Base-by-base conservation (phyloP, 805 yeast genomes). In the Barnettozyma wickerhamii region DNA sequence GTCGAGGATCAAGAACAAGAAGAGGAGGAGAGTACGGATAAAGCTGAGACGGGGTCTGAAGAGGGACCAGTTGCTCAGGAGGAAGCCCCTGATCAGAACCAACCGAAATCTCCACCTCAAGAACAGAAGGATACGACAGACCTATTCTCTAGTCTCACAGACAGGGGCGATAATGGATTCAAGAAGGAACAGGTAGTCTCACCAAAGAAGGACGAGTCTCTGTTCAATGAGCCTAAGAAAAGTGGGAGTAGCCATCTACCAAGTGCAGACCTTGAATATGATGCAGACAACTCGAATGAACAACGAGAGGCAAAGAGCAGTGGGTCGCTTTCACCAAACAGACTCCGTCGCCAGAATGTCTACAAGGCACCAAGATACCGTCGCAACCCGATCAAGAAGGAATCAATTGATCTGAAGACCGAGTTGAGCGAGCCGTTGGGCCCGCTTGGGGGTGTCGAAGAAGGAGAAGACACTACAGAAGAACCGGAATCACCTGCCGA, bases 321-420 rank as follows among this genome's bases (percentile, higher is more conserved):
- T 4, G 13, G 24, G 4, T 3, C 41, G 5, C 7, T 27, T 3
- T 67, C 75, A 3, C 72, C 74, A 21, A 61, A 66, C 31, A 66
- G 63, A 46, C 59, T 63, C 10, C 62, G 68, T 33, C 74, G 72
- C 24, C 61, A 66, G 17, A 66, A 68, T 29, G 58, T 77, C 19
- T 68, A 71, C 47, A 68, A 70, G 43, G 72, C 76, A 1, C 70
- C 78, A 31, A 66, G 80, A 47, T 55, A 60, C 20, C 71, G 74
- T 40, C 65, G 73, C 26, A 56, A 56, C 29, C 63, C 62, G 5
- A 31, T 50, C 34, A 49, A 47, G 36, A 23, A 42, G 6, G 42
- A 28, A 7, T 10, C 28, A 10, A 35, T 21, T 33, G 46, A 47
- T 2, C 23, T n/a, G 2, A 13, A 28, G 12, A 20, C 43, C 55